These are phyloP conservation scores for Xylariaceae sp. DNA, from an alignment of 2,329 filamentous ascomycete species.

Conservation along the genomic window DNA sequence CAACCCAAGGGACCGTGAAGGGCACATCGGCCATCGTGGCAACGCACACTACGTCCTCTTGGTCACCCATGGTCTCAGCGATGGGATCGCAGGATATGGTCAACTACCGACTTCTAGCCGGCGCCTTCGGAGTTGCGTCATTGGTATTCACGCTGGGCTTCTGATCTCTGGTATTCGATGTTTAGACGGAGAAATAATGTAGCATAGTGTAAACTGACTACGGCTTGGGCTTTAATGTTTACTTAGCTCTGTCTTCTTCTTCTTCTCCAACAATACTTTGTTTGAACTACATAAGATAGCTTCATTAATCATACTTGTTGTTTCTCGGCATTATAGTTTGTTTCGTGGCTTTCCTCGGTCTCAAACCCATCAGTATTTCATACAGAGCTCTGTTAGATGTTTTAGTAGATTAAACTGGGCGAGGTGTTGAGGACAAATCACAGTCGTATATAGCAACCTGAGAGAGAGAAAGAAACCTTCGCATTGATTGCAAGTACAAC, in stretches of 20 bases:
- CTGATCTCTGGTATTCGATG: neutral
- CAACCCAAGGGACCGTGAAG: neutral
- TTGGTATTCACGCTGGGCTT: neutral
- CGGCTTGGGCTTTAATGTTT: conserved; percentile 1
- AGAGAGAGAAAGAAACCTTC: too few relatives aligned
- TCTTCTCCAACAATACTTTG: neutral
- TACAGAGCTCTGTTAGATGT: too few relatives aligned
- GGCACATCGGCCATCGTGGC: neutral
- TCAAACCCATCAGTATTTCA: too few relatives aligned
- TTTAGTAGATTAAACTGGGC: too few relatives aligned
- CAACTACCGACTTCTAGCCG: neutral
- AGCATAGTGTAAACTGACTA: neutral
- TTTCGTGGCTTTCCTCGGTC: too few relatives aligned
- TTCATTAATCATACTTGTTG: too few relatives aligned
- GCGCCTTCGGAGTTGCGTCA: conserved; percentile 2
- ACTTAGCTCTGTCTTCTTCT: neutral
- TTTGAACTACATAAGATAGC: neutral
- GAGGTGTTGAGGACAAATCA: too few relatives aligned
- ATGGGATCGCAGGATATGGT: neutral
- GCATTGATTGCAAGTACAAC: too few relatives aligned
- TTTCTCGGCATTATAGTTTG: too few relatives aligned
- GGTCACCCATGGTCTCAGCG: conserved; percentile 6
- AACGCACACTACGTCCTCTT: conserved; percentile 13
- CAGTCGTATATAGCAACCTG: too few relatives aligned
- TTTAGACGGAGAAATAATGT: neutral